Percentiles rank a stretch among this genome's conserved stretches.
These are phyloP conservation scores for Tremella mesenterica DNA, from an alignment of 768 basidiomycete genomes.

Conservation along the genomic window DNA sequence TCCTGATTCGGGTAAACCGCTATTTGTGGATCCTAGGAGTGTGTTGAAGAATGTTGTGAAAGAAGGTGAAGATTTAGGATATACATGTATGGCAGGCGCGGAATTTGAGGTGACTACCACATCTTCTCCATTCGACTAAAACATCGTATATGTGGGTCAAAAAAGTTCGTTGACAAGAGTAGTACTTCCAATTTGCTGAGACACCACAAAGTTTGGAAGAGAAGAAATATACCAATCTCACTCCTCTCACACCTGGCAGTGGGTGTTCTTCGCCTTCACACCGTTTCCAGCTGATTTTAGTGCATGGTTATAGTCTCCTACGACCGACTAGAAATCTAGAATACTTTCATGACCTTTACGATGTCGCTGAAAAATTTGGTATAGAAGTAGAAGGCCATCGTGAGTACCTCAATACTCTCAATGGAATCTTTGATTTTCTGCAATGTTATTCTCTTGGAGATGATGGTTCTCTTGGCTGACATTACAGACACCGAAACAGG, in stretches of 20 bases:
- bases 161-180: not conserved
- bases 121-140: not conserved
- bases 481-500: conserved; percentile 45
- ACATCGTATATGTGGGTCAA: no score
- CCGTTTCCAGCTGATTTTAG: conserved; percentile 46
- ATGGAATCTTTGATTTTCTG: not conserved
- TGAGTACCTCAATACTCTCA: conserved; percentile 46
- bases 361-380: conserved; percentile 57
- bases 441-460: not conserved
- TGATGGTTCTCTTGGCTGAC: not conserved
- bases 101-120: conserved; percentile 72
- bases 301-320: conserved; percentile 94
- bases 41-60: conserved; percentile 57
- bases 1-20: conserved; percentile 69
- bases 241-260: conserved; percentile 89
- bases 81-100: conserved; percentile 69
- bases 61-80: conserved; percentile 47
- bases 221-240: conserved; percentile 67
- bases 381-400: conserved; percentile 81
- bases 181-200: conserved; percentile 52
- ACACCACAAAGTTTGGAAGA: conserved; percentile 65
- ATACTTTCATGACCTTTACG: conserved; percentile 84
- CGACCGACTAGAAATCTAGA: conserved; percentile 78
- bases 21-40: conserved; percentile 81
- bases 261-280: conserved; percentile 41